These are phyloP conservation scores for Hypoxylon sp. DNA, from an alignment of 2,329 filamentous ascomycete genomes.

Conservation along the genomic window DNA sequence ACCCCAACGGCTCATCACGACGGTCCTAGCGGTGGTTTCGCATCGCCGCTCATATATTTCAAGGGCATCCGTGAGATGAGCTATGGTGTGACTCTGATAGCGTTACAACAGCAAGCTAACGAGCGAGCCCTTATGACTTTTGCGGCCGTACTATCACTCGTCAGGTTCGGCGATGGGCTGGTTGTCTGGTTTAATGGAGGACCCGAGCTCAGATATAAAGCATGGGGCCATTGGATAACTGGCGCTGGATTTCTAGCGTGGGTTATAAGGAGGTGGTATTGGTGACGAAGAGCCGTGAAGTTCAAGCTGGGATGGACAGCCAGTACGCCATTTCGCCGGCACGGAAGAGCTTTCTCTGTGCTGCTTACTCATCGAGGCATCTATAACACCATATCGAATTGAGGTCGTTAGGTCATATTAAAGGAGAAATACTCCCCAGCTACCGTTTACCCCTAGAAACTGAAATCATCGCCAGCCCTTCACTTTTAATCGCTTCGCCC, in stretches of 20 bases:
- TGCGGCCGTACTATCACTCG: slow-evolving; percentile 51
- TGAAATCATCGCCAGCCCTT: neutral
- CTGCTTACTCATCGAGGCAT: neutral
- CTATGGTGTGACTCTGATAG: slow-evolving; percentile 53
- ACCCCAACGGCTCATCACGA: neutral
- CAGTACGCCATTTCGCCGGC: neutral
- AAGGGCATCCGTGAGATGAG: slow-evolving; percentile 56
- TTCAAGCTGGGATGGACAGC: neutral
- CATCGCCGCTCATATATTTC: slow-evolving; percentile 56
- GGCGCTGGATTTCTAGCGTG: slow-evolving; percentile 27
- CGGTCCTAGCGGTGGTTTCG: slow-evolving; percentile 3
- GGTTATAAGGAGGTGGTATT: slow-evolving; percentile 28
- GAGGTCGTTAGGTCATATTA: neutral
- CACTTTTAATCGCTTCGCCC: neutral
- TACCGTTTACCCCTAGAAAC: neutral
- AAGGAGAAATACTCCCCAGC: neutral
- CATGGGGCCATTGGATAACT: slow-evolving; percentile 35
- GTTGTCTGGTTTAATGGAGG: slow-evolving; percentile 55
- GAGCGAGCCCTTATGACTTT: slow-evolving; percentile 52
- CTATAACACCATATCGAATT: neutral
- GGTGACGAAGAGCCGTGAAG: neutral
- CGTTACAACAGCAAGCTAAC: slow-evolving; percentile 52
- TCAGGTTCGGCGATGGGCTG: slow-evolving; percentile 54
- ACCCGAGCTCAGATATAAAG: slow-evolving; percentile 32
- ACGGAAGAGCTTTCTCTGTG: neutral